These are phyloP conservation scores for Phytophthora uliginosa DNA, from an alignment of 352 stramenopile genomes.

Conservation along the genomic window DNA sequence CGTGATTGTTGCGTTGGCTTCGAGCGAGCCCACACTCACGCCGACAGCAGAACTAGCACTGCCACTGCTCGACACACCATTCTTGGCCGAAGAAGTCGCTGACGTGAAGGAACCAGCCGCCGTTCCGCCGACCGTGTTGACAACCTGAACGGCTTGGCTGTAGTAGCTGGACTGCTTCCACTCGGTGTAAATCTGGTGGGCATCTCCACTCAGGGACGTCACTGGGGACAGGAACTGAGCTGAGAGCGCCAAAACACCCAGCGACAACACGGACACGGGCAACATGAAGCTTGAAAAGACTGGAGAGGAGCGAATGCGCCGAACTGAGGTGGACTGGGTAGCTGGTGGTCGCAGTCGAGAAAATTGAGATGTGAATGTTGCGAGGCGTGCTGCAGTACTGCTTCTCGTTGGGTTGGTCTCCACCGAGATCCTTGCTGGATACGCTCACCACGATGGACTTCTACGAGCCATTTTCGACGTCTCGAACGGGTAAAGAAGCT, in stretches of 20 bases:
- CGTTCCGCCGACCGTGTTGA: conserved; percentile 29
- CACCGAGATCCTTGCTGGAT: conserved; percentile 13
- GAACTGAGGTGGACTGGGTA: conserved; percentile 12
- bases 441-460: conserved; percentile 34
- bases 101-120: conserved; percentile 26
- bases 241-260: conserved; percentile 31
- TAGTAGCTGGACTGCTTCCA: conserved; percentile 55
- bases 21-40: conserved; percentile 25
- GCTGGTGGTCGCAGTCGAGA: conserved; percentile 24
- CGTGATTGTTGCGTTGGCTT: conserved; percentile 32
- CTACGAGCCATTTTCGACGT: conserved; percentile 27
- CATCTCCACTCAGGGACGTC: conserved; percentile 7
- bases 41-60: conserved; percentile 16
- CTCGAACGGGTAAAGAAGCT: conserved; percentile 41
- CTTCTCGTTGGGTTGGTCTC: not conserved
- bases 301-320: not conserved
- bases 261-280: conserved; percentile 27
- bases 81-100: conserved; percentile 28
- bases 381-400: not conserved
- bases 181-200: conserved; percentile 39
- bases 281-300: conserved; percentile 29
- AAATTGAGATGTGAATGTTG: conserved; percentile 46
- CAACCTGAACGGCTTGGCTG: conserved; percentile 41
- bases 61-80: conserved; percentile 6
- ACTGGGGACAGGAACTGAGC: conserved; percentile 19